These are phyloP conservation scores for Ophiostoma novo-ulmi DNA, from an alignment of 2,329 filamentous ascomycete species.

Conservation along the genomic window DNA sequence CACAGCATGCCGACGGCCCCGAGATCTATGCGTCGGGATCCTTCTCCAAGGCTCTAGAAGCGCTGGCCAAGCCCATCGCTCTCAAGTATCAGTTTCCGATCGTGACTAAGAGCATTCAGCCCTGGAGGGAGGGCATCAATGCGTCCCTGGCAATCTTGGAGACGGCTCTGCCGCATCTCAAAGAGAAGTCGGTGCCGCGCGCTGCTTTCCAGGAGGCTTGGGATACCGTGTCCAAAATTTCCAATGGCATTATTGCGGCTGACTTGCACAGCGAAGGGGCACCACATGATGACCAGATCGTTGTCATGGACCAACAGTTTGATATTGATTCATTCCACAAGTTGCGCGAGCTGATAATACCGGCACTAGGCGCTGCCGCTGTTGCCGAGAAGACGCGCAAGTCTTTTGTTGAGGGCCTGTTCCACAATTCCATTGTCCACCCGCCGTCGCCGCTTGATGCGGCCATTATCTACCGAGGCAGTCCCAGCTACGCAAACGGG, in stretches of 20 bases:
- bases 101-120: slow-evolving; percentile 61
- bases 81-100: slow-evolving; percentile 77
- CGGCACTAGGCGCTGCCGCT: slow-evolving; percentile 59
- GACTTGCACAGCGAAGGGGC: slow-evolving; percentile 47
- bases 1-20: slow-evolving; percentile 54
- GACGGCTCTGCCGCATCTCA: slow-evolving; percentile 58
- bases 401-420: slow-evolving; percentile 69
- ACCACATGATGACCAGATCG: slow-evolving; percentile 36
- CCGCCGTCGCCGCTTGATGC: slow-evolving; percentile 52
- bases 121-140: slow-evolving; percentile 77
- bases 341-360: slow-evolving; percentile 67
- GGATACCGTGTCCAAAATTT: slow-evolving; percentile 60
- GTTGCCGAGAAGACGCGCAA: slow-evolving; percentile 64
- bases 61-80: slow-evolving; percentile 63
- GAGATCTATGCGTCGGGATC: slow-evolving; percentile 67
- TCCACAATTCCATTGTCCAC: slow-evolving; percentile 78
- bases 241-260: slow-evolving; percentile 64
- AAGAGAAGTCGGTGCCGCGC: slow-evolving; percentile 43
- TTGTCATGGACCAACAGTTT: slow-evolving; percentile 68
- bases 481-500: slow-evolving; percentile 31
- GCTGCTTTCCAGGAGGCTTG: slow-evolving; percentile 58
- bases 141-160: slow-evolving; percentile 64
- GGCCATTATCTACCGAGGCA: slow-evolving; percentile 47
- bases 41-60: slow-evolving; percentile 58
- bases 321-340: slow-evolving; percentile 70